Percentiles rank a stretch among this genome's conserved stretches.
Conservation (phyloP, 2,329 filamentous ascomycete genomes). For the Torrubiella hemipterigena region DNA sequence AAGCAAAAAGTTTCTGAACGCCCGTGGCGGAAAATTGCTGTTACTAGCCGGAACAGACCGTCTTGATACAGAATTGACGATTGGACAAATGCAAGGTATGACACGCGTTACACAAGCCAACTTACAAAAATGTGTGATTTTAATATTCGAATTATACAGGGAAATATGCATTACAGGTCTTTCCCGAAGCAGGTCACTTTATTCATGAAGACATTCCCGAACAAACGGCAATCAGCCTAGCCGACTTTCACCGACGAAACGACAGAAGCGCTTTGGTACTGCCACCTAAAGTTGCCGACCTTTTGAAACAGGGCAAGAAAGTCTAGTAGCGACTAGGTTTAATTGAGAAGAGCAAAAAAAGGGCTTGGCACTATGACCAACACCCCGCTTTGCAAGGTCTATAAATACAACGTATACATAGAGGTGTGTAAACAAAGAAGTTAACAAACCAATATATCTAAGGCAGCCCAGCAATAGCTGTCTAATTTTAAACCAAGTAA, state of each 20-base stretch:
- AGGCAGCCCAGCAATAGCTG: too few species aligned
- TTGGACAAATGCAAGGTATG: conserved; percentile 91
- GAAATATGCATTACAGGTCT: conserved; percentile 91
- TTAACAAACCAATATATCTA: too few species aligned
- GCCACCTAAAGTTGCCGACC: conserved; percentile 80
- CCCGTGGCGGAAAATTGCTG: conserved; percentile 72
- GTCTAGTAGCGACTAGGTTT: too few species aligned
- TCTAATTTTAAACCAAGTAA: too few species aligned
- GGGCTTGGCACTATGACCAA: too few species aligned
- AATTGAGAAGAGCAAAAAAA: too few species aligned
- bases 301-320: conserved; percentile 50
- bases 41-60: conserved; percentile 82
- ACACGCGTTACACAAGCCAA: neutral
- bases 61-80: conserved; percentile 82
- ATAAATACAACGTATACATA: too few species aligned
- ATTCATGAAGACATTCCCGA: conserved; percentile 91
- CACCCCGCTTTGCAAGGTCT: too few species aligned
- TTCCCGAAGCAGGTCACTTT: conserved; percentile 92
- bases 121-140: neutral
- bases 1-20: conserved; percentile 75
- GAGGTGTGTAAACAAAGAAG: too few species aligned
- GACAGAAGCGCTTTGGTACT: conserved; percentile 75
- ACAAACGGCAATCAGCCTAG: conserved; percentile 73
- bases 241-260: conserved; percentile 87
- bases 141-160: conserved; percentile 36